A percentile compares a stretch with the other conserved stretches of the same genome.
phyloP scores from a whole-genome alignment of 495 filamentous ascomycete species.

The Neurospora sp. region DNA sequence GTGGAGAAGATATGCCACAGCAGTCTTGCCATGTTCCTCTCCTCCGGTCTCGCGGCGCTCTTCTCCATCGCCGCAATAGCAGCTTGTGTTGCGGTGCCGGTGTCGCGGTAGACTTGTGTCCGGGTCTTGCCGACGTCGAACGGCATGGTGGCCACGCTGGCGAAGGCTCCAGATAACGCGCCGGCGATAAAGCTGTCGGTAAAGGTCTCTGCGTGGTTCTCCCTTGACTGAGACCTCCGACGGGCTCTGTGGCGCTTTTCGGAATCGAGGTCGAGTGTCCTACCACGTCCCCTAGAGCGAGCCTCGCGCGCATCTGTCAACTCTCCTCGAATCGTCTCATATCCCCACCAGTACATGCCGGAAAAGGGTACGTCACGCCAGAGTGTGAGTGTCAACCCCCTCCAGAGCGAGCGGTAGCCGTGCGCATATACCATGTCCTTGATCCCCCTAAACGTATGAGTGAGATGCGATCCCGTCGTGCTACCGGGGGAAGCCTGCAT shows the following conservation, averaged over 20 bases:
- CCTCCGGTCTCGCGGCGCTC: slow-evolving; percentile 49
- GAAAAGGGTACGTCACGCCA: slow-evolving; percentile 98
- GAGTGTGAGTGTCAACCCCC: slow-evolving; percentile 83
- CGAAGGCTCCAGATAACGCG: slow-evolving; percentile 68
- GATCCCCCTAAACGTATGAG: slow-evolving; percentile 63
- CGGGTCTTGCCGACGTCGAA: slow-evolving; percentile 98
- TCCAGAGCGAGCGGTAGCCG: slow-evolving; percentile 79
- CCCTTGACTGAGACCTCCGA: slow-evolving; percentile 36
- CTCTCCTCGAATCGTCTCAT: slow-evolving; percentile 64
- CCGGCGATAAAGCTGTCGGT: slow-evolving; percentile 84
- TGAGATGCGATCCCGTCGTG: slow-evolving; percentile 42
- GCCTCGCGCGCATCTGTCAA: slow-evolving; percentile 53
- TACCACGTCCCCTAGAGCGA: slow-evolving; percentile 29
- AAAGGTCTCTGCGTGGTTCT: slow-evolving; percentile 62
- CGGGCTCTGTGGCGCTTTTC: slow-evolving; percentile 25
- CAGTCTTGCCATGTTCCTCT: slow-evolving; percentile 63
- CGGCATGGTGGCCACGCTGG: slow-evolving; percentile 84
- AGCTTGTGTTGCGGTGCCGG: slow-evolving; percentile 14
- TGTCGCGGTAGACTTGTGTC: slow-evolving; percentile 65
- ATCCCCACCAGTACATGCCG: slow-evolving; percentile 95
- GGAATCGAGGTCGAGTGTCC: slow-evolving; percentile 17
- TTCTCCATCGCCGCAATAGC: slow-evolving; percentile 6
- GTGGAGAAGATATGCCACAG: slow-evolving; percentile 78
- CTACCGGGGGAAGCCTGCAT: slow-evolving; percentile 72
- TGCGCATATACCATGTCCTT: slow-evolving; percentile 65